Evolutionary conservation across 352 stramenopile genomes (phyloP).

Genomic region (Phytopythium montanum): DNA sequence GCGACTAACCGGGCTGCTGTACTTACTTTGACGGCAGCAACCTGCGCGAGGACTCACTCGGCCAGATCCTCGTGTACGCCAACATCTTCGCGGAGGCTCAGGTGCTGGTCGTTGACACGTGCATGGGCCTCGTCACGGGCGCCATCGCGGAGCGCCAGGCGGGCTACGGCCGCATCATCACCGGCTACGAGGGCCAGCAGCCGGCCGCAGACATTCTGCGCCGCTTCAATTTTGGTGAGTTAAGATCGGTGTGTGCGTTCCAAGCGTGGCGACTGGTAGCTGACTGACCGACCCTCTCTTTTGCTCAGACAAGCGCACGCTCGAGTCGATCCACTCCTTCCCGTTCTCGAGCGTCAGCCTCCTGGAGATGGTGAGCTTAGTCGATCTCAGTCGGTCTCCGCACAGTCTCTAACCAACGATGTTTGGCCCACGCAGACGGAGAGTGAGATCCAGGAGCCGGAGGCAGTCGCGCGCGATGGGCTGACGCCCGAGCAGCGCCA

Average conservation of each 20-base stretch:
- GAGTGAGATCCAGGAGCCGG: conserved; percentile 40
- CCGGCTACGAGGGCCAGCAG: conserved; percentile 73
- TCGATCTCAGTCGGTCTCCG: neutral
- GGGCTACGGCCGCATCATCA: conserved; percentile 68
- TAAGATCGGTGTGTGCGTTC: neutral
- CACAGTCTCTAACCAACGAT: neutral
- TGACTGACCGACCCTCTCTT: neutral
- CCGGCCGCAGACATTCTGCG: conserved; percentile 70
- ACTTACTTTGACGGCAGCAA: conserved; percentile 31
- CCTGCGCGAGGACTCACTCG: conserved; percentile 91
- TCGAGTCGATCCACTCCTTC: conserved; percentile 78
- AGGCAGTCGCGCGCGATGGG: conserved; percentile 44
- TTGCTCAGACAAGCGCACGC: conserved; percentile 50
- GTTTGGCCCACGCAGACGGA: conserved; percentile 28
- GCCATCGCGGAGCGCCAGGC: conserved; percentile 83
- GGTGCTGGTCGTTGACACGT: conserved; percentile 92
- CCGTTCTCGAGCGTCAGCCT: conserved; percentile 58
- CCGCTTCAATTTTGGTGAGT: conserved; percentile 84
- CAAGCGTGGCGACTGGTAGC: neutral
- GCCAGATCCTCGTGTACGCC: conserved; percentile 90
- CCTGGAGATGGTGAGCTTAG: conserved; percentile 29
- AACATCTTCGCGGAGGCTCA: conserved; percentile 90
- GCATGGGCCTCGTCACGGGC: conserved; percentile 90
- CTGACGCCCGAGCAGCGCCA: conserved; percentile 59
- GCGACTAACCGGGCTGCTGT: neutral